Base-by-base conservation (phyloP, 1,284 basidiomycete genomes). In the Microbotryomycetes sp. region DNA sequence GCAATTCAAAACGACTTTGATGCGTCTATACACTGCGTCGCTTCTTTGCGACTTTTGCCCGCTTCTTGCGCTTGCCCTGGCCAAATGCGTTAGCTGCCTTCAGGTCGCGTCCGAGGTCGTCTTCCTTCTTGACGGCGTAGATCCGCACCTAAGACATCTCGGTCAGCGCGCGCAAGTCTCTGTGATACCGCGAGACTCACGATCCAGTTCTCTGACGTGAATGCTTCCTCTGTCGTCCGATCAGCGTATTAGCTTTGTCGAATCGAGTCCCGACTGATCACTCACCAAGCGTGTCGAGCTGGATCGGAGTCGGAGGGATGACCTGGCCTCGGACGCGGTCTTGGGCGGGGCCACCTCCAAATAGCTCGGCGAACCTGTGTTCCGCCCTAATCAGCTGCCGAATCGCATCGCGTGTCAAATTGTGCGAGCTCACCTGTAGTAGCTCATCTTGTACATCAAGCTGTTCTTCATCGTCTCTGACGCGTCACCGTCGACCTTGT, bases 201-300 rank as follows among this genome's bases (percentile, higher is more conserved):
- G 70, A 97, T 93, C 93, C 92, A 97, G 77, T 97, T 97, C 78
- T 97, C 92, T 9, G 89, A 91, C 2, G 92, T 96, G 79, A 92
- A 97, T 7, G 91, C 92, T 76, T 97, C 92, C 70, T 96, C 90
- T 88, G 70, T 52, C 41, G 52, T 1, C 31, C 3, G 2, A 61
- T 65, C 23, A 56, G 6, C 52, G 3, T 13, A 16, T 41, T 18
- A 30, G 15, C 13, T 16, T 52, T 62, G 57, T 47, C 45, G n/a
- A n/a, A n/a, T n/a, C n/a, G n/a, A 46, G 70, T 67, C 59, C 50
- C 52, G 60, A 60, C 52, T 59, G 52, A 54, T 50, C 23, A 78
- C 84, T 69, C 66, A 88, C 88, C 90, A 50, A 96, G 81, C 67
- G 87, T 88, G 74, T 97, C 89, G 51, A 97, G 79, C 51, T 84